A percentile compares a stretch with the other conserved stretches of the same genome.
Conservation (phyloP, 1,139 yeast genomes). For the Blastobotrys buckinghamii region DNA sequence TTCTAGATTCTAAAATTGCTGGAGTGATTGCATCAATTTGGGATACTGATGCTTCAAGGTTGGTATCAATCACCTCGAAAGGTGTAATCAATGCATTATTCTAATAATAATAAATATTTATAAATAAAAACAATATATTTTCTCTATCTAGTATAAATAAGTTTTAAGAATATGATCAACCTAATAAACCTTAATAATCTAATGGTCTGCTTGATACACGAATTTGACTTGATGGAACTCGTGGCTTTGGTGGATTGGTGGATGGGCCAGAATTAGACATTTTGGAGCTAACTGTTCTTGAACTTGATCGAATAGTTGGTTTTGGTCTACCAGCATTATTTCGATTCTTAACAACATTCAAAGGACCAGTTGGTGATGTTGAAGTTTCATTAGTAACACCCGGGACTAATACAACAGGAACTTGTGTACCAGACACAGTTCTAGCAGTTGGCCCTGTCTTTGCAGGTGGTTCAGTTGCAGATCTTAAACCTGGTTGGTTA, state of each 20-base stretch:
- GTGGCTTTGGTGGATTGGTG: slow-evolving; percentile 14
- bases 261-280: slow-evolving; percentile 1
- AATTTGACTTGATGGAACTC: slow-evolving; percentile 17
- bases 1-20: slow-evolving; percentile 8
- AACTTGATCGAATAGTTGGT: slow-evolving; percentile 27
- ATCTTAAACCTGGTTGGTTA: background rate
- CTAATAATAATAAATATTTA: background rate
- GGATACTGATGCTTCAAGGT: slow-evolving; percentile 19
- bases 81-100: slow-evolving; percentile 19
- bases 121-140: background rate
- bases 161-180: too few relatives aligned
- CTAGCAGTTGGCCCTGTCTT: slow-evolving; percentile 1
- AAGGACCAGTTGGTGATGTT: background rate
- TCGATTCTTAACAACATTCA: slow-evolving; percentile 12
- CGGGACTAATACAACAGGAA: slow-evolving; percentile 5
- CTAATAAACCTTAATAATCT: background rate
- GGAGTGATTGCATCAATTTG: slow-evolving; percentile 18
- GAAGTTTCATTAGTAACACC: background rate
- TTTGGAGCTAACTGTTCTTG: slow-evolving; percentile 20
- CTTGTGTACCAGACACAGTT: background rate
- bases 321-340: slow-evolving; percentile 14
- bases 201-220: background rate
- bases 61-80: slow-evolving; percentile 20
- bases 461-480: background rate
- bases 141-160: background rate